Base-by-base conservation (phyloP, 306 rosid genomes). In the Cicer arietinum region DNA sequence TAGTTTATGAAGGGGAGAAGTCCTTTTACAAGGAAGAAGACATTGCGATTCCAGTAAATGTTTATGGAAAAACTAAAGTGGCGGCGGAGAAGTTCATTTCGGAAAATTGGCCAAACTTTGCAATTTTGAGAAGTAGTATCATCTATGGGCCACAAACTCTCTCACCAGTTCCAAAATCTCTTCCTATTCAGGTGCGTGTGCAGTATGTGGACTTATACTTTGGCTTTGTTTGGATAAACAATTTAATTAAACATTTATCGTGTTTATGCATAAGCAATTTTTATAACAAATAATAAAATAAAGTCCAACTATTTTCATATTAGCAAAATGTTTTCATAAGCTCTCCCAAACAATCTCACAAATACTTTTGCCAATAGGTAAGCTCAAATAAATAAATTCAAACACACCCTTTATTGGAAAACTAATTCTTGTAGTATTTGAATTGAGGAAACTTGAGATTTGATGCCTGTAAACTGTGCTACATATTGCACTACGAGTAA, bases 81-180 rank as follows among this genome's bases (percentile, higher is more conserved):
- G 92, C 84, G 45, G 96, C 97, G 13, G 98, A 94, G 80, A 64
- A 89, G 82, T 81, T 89, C 73, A 86, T 94, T 73, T 76, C 81
- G 11, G 90, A 89, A 78, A 92, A 85, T 25, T 91, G 69, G 58
- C 78, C 86, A 1, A 91, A 91, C 87, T 86, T 78, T 77, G 91
- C 93, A 62, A 87, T 91, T 83, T 73, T 94, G 85, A 90, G 98
- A 89, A 91, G 97, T 81, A 94, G 97, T 81, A 94, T 94, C 84
- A 94, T 94, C 41, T 94, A 84, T 80, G 98, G 98, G 69, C 96
- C 90, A 63, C 97, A 90, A 82, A 90, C 97, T 30, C 67, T 86
- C 69, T 88, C 96, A 53, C 96, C 94, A 8, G 91, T 94, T 82
- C 84, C 94, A 57, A 90, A 91, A 80, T 94, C 98, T 81, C 98